A percentile compares a stretch with the other conserved stretches of the same genome.
These are phyloP conservation scores for Pyrenula aspistea DNA, from an alignment of 495 filamentous ascomycete species.

Conservation along the genomic window DNA sequence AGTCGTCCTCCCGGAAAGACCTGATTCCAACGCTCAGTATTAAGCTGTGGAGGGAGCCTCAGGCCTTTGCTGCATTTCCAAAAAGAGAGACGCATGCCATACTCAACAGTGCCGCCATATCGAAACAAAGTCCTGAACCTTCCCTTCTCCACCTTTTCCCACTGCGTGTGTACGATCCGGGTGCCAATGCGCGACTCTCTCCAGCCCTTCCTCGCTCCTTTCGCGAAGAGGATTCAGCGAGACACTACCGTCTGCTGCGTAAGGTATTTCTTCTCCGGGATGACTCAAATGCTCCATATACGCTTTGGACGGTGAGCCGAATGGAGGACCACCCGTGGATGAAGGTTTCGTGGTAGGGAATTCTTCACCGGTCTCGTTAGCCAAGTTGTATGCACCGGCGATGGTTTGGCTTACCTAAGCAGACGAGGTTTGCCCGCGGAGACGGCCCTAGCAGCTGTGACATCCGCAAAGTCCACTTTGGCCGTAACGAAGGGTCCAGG, in stretches of 20 bases:
- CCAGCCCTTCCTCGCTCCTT: slow-evolving; percentile 32
- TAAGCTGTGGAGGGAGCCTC: too few species aligned
- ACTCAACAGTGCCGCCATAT: slow-evolving; percentile 17
- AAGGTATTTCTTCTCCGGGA: slow-evolving; percentile 53
- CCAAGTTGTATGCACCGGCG: not conserved
- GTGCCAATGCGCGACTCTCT: slow-evolving; percentile 50
- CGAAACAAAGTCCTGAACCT: slow-evolving; percentile 24
- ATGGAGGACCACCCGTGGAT: slow-evolving; percentile 42
- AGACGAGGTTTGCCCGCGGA: slow-evolving; percentile 50
- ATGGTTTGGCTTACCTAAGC: slow-evolving; percentile 25
- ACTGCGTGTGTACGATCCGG: slow-evolving; percentile 52
- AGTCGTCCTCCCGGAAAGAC: too few species aligned
- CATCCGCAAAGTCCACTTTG: slow-evolving; percentile 59
- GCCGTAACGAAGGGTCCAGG: slow-evolving; percentile 49
- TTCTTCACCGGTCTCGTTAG: not conserved
- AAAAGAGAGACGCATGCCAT: too few species aligned
- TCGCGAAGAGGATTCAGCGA: slow-evolving; percentile 27
- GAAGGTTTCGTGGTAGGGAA: slow-evolving; percentile 7
- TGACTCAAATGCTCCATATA: slow-evolving; percentile 55
- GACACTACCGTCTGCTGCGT: slow-evolving; percentile 44
- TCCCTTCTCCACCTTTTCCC: slow-evolving; percentile 21
- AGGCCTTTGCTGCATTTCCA: too few species aligned
- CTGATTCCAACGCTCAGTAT: too few species aligned
- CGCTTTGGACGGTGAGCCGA: slow-evolving; percentile 43
- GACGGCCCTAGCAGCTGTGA: slow-evolving; percentile 47